Percentiles rank a stretch among this genome's conserved stretches.
Evolutionary conservation across 352 stramenopile species (phyloP).

Genomic region (Pythium grandisporangium): DNA sequence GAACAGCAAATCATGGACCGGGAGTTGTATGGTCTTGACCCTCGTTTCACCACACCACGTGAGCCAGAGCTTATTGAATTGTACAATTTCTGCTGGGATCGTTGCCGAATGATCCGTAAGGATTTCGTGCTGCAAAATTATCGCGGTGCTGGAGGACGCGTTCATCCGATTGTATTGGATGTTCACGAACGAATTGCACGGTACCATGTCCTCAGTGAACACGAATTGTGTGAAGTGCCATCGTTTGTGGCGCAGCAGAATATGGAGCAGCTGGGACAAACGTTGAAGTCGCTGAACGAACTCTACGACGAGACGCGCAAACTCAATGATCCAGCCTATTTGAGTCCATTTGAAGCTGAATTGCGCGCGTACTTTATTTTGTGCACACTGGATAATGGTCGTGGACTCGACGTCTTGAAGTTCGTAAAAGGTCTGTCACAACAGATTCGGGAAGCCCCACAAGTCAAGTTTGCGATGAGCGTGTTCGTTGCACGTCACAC

Average conservation of each 20-base stretch:
- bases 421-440: slow-evolving; percentile 69
- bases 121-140: slow-evolving; percentile 97
- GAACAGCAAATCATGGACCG: slow-evolving; percentile 83
- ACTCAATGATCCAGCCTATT: slow-evolving; percentile 30
- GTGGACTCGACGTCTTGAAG: slow-evolving; percentile 76
- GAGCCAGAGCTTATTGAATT: slow-evolving; percentile 76
- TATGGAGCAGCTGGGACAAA: slow-evolving; percentile 85
- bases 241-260: slow-evolving; percentile 86
- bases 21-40: slow-evolving; percentile 47
- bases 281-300: slow-evolving; percentile 81
- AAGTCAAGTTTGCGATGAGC: slow-evolving; percentile 83
- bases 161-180: slow-evolving; percentile 87
- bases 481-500: slow-evolving; percentile 82
- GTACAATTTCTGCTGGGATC: slow-evolving; percentile 97
- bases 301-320: slow-evolving; percentile 83
- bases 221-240: slow-evolving; percentile 84
- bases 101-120: slow-evolving; percentile 94
- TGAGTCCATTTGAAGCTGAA: slow-evolving; percentile 81
- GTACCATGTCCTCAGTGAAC: slow-evolving; percentile 93
- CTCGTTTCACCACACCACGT: slow-evolving; percentile 61
- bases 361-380: slow-evolving; percentile 83
- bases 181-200: slow-evolving; percentile 93
- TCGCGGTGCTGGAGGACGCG: slow-evolving; percentile 85
- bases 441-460: slow-evolving; percentile 45
- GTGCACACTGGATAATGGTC: slow-evolving; percentile 77